Evolutionary conservation across 2,329 filamentous ascomycete genomes (phyloP).

Genomic region (Venturia oleaginea): DNA sequence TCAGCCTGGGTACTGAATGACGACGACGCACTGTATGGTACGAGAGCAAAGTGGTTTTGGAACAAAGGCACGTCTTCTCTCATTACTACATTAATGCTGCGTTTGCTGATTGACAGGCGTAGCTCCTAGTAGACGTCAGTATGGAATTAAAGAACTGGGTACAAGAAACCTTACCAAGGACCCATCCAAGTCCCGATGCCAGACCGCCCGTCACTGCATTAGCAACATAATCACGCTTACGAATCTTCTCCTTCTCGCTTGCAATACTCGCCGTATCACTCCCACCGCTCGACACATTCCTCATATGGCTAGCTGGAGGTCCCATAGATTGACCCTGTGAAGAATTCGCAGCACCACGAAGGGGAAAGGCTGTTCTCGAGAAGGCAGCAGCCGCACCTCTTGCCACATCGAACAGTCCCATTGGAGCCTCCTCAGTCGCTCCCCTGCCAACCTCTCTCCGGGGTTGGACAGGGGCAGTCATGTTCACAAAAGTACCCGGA

Average conservation of each 20-base stretch:
- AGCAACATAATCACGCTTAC: slow-evolving; percentile 65
- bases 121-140: neutral
- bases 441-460: slow-evolving; percentile 33
- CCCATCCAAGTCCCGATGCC: slow-evolving; percentile 56
- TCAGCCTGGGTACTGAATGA: neutral
- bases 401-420: slow-evolving; percentile 46
- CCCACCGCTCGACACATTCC: slow-evolving; percentile 21
- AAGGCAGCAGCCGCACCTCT: slow-evolving; percentile 40
- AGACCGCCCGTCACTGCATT: slow-evolving; percentile 55
- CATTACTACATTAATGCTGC: neutral
- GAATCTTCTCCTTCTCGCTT: slow-evolving; percentile 36
- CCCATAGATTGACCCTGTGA: slow-evolving; percentile 7
- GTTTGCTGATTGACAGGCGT: slow-evolving; percentile 5
- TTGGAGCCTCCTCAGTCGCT: slow-evolving; percentile 39
- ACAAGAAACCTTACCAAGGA: slow-evolving; percentile 39
- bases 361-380: slow-evolving; percentile 37
- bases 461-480: slow-evolving; percentile 25
- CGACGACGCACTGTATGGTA: neutral
- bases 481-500: slow-evolving; percentile 37
- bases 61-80: neutral
- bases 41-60: neutral
- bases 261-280: slow-evolving; percentile 18
- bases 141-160: neutral
- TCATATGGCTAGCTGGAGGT: slow-evolving; percentile 20
- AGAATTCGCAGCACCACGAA: slow-evolving; percentile 21